A percentile compares a stretch with the other conserved stretches of the same genome.
phyloP scores from a whole-genome alignment of 2,329 filamentous ascomycete species.

The Sarocladium strictum region DNA sequence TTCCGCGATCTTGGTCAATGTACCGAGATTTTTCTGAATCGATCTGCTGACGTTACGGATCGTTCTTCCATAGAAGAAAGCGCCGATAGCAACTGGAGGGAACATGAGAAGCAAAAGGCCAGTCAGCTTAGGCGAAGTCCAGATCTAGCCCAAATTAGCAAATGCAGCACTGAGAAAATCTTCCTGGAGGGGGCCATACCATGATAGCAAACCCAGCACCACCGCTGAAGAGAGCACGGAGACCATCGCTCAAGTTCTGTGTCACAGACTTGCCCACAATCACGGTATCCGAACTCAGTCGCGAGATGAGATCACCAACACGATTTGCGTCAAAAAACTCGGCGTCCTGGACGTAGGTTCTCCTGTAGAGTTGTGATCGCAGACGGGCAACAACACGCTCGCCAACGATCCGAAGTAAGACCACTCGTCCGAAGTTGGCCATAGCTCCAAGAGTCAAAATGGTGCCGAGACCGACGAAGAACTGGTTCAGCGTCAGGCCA shows the following conservation, averaged over 20 bases:
- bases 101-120: conserved; percentile 81
- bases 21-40: conserved; percentile 90
- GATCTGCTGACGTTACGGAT: conserved; percentile 86
- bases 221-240: conserved; percentile 84
- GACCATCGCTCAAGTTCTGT: conserved; percentile 93
- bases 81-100: conserved; percentile 82
- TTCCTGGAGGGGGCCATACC: conserved; percentile 32
- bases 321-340: conserved; percentile 99
- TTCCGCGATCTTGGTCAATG: conserved; percentile 93
- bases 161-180: not conserved
- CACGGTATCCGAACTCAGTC: conserved; percentile 91
- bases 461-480: conserved; percentile 73
- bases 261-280: conserved; percentile 99
- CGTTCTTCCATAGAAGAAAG: conserved; percentile 84
- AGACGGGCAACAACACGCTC: conserved; percentile 90
- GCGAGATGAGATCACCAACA: conserved; percentile 91
- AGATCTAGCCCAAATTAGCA: conserved; percentile 36
- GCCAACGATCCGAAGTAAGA: conserved; percentile 88
- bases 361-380: conserved; percentile 81
- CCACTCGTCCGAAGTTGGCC: conserved; percentile 90
- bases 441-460: conserved; percentile 78
- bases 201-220: conserved; percentile 85
- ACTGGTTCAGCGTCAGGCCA: conserved; percentile 77
- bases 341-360: conserved; percentile 93
- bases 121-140: conserved; percentile 85